Evolutionary conservation across 345 rosid genomes (phyloP), one percentile per base, ranked within the genome.

Genomic region (Punica granatum): DNA sequence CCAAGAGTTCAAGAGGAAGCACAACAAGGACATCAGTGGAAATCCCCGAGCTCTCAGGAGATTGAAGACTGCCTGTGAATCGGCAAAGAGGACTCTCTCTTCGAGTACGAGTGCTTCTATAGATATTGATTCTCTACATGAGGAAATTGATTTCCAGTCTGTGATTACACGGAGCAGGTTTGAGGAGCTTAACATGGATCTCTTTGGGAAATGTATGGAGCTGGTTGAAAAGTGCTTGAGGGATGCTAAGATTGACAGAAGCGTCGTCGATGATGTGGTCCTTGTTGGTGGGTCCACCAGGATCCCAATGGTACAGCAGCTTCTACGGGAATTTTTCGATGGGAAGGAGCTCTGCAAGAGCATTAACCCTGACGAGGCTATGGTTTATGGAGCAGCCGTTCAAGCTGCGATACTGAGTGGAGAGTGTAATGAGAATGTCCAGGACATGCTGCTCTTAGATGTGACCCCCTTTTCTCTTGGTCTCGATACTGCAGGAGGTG

Each of bases 191-290:
- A 86, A 86, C 81, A 83, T 81, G 84, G 87, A 86, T 69, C 77
- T 86, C 11, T 86, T 86, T 66, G 76, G 85, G 14, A 86, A 82
- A 67, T 86, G 92, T 70, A 82, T 86, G 89, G 87, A 86, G 73
- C 67, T 66, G 19, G 72, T 69, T 36, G 72, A 61, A 59, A 69
- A 69, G 39, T 69, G 72, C 53, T 63, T 69, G 72, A 69, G 67
- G 43, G 72, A 69, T 69, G 72, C 72, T 16, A 69, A 69, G 76
- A 73, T 73, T 71, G 76, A 73, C 54, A 49, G 11, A 5, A n/a
- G 54, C 5, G 11, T 15, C 54, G 26, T 49, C 54, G 54, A 49
- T 49, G 54, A 49, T 49, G 26, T 49, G 26, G 54, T 49, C 54
- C 54, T 49, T 2, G 54, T 49, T 19, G 54, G 54, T 4, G 54